Base-by-base conservation (phyloP, 106 monocot species). In the Chionographis japonica region DNA sequence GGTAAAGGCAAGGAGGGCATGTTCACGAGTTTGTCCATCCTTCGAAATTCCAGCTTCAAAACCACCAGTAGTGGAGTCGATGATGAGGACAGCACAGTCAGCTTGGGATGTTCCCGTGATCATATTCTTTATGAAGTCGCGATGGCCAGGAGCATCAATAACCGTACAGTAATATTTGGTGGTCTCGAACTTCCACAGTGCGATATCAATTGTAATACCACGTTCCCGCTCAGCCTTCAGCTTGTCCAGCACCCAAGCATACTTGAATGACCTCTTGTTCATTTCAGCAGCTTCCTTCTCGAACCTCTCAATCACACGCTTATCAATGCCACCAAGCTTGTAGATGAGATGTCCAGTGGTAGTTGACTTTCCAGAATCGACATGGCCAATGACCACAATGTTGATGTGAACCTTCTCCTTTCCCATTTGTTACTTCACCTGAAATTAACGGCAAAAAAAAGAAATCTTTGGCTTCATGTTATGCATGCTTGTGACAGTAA, bases 191-290 rank as follows among this genome's bases (percentile, higher is more conserved):
- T 78, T 78, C 78, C 78, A 78, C 37, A 78, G 65, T 17, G 78
- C 78, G 52, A 78, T 78, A 57, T 78, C 78, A 18, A 78, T 78
- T 20, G 78, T 78, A 36, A 78, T 78, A 66, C 78, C 71, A 59
- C 78, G 71, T 65, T 78, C 78, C 35, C 78, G 78, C 78, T 78
- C 78, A 4, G 78, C 78, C 78, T 78, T 78, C 12, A 78, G 58
- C 72, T 78, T 78, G 71, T 78, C 78, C 16, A 78, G 78, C 71
- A 78, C 78, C 78, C 78, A 78, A 4, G 78, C 78, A 15, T 78
- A 78, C 78, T 78, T 78, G 78, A 78, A 78, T 12, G 78, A 78
- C 70, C 78, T 63, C 64, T 78, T 78, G 78, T 78, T 78, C 78
- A 78, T 76, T 62, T 76, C 76, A 62, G 76, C 76, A 20, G 76